Percentiles rank a stretch among this genome's conserved stretches.
phyloP scores from a whole-genome alignment of 2,329 filamentous ascomycete species.

The Alternaria tenuissima region DNA sequence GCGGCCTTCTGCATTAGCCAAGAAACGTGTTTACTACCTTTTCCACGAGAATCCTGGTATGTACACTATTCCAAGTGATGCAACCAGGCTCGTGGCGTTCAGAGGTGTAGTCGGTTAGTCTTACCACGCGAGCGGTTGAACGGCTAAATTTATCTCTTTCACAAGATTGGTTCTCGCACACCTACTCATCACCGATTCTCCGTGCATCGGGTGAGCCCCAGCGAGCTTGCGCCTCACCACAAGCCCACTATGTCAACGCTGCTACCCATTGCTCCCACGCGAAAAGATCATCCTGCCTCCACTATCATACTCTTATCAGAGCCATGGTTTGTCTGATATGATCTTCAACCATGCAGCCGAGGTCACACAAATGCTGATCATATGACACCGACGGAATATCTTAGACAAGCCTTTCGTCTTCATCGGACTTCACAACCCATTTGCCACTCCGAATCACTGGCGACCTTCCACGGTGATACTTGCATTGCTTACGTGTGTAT shows the following conservation, averaged over 20 bases:
- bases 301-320: background rate
- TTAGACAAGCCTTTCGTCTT: background rate
- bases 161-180: background rate
- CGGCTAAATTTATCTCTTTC: background rate
- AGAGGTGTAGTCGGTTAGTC: conserved; percentile 15
- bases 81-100: conserved; percentile 9
- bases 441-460: conserved; percentile 3
- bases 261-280: background rate
- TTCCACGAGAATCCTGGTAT: background rate
- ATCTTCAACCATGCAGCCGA: background rate
- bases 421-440: conserved; percentile 8
- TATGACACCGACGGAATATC: background rate
- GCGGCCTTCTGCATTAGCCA: background rate
- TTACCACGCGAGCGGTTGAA: conserved; percentile 18
- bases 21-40: conserved; percentile 35
- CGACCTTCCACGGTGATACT: background rate
- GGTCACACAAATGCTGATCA: background rate
- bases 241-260: conserved; percentile 7
- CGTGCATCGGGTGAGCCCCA: background rate
- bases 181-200: background rate
- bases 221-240: background rate
- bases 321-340: conserved; percentile 1
- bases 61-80: background rate
- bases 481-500: background rate
- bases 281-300: background rate